These are phyloP conservation scores for Favolaschia claudopus DNA, from an alignment of 768 basidiomycete species.

Conservation along the genomic window DNA sequence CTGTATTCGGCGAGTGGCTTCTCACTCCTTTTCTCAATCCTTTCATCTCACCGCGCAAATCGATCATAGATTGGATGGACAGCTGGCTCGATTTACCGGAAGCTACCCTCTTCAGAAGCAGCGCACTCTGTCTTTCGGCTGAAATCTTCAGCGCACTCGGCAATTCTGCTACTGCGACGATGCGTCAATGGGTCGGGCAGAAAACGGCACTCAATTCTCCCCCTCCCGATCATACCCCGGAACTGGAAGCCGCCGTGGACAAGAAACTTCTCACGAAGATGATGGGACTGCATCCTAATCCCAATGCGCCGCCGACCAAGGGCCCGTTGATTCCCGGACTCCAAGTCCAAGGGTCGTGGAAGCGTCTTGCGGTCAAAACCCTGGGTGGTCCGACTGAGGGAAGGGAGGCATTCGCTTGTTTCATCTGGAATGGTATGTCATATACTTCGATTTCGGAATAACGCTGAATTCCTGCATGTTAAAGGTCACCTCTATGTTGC, in stretches of 20 bases:
- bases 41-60: background rate
- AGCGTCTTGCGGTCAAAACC: constrained; percentile 34
- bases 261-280: constrained; percentile 9
- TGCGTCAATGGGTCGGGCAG: constrained; percentile 33
- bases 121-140: constrained; percentile 29
- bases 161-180: constrained; percentile 41
- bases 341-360: constrained; percentile 48
- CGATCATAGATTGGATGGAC: constrained; percentile 15
- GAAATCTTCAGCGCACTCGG: constrained; percentile 40
- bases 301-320: constrained; percentile 21
- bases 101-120: constrained; percentile 32
- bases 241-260: constrained; percentile 9
- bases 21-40: background rate
- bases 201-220: constrained; percentile 10
- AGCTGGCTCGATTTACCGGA: constrained; percentile 1
- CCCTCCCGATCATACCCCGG: constrained; percentile 19
- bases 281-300: too few relatives aligned
- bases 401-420: constrained; percentile 30
- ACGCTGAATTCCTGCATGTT: background rate
- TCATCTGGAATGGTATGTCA: constrained; percentile 39
- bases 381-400: constrained; percentile 17
- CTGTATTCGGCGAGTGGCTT: constrained; percentile 1
- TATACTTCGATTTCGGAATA: background rate
- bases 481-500: constrained; percentile 38
- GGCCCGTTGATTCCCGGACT: constrained; percentile 24